phyloP scores from a whole-genome alignment of 257 asterid genomes.

The Salvia miltiorrhiza region DNA sequence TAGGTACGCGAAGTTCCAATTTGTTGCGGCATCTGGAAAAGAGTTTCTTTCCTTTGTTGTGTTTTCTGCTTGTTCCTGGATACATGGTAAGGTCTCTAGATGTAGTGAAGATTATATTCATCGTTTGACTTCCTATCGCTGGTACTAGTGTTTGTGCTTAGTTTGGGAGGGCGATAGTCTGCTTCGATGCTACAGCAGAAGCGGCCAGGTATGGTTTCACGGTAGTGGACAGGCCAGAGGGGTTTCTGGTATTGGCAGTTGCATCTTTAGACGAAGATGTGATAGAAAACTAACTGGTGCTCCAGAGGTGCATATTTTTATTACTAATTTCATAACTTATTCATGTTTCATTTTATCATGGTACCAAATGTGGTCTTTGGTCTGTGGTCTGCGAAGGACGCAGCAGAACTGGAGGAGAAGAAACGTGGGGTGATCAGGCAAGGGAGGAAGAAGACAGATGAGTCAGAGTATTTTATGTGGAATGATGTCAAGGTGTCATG shows the following conservation, averaged over 20 bases:
- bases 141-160: neutral
- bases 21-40: slow-evolving; percentile 72
- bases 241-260: slow-evolving; percentile 74
- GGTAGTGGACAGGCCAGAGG: slow-evolving; percentile 80
- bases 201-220: slow-evolving; percentile 89
- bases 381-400: slow-evolving; percentile 31
- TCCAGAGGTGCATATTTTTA: slow-evolving; percentile 19
- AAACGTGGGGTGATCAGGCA: slow-evolving; percentile 54
- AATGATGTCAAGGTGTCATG: slow-evolving; percentile 73
- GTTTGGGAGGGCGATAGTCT: slow-evolving; percentile 92
- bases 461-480: slow-evolving; percentile 77
- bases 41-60: slow-evolving; percentile 72
- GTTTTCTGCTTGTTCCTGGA: slow-evolving; percentile 75
- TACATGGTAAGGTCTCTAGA: slow-evolving; percentile 53
- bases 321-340: neutral
- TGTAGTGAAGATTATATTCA: too few relatives aligned
- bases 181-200: slow-evolving; percentile 89
- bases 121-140: too few relatives aligned
- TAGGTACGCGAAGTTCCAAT: slow-evolving; percentile 79
- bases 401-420: slow-evolving; percentile 51
- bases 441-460: slow-evolving; percentile 73
- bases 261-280: slow-evolving; percentile 63
- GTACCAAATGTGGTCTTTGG: too few relatives aligned
- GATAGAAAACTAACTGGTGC: slow-evolving; percentile 30
- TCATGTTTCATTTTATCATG: neutral